Evolutionary conservation across 768 basidiomycete species (phyloP), one percentile per base, ranked within the genome.

Genomic region (Hirschioporus abietinus): DNA sequence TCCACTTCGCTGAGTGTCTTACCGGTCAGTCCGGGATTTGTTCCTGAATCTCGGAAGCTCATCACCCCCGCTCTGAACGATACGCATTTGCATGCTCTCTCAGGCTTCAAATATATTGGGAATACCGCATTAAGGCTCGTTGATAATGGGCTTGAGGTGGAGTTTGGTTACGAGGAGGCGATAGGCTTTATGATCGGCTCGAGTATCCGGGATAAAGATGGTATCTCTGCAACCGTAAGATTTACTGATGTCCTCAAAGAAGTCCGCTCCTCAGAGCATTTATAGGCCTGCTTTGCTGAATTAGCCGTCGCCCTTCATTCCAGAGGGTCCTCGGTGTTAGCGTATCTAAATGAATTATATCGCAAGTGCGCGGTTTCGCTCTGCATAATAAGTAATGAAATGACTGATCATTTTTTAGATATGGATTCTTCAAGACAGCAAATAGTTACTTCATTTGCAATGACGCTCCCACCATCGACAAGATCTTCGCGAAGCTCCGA

Each of bases 81-180:
- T 52, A 20, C 42, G 18, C 26, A 23, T 18, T 67, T 58, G 7
- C 34, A 26, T 63, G 35, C 66, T 36, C 34, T 52, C 63, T 52
- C 71, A 88, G 93, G 94, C 1, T 96, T 96, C 78, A 96, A 96
- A 76, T 94, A 85, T 73, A 93, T 96, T 63, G 94, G 94, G 8
- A 96, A 95, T 72, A 88, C 87, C 9, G 91, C 89, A 2, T 76
- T 93, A 36, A 77, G 81, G 63, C 82, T 95, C 18, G 87, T 83
- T 17, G 73, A 78, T 58, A 77, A 86, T 52, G 93, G 92, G 1
- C 92, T 84, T 71, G 84, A 88, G 58, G 88, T 90, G 10, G 86
- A 84, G 0, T 95, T 95, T 71, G 92, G 89, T 10, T 96, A 96
- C 72, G 94, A 96, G 73, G 94, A 96, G 76, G 94, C 95, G 1